Percentiles rank a stretch among this genome's conserved stretches.
These are phyloP conservation scores for Physcomitrellopsis africana DNA, from an alignment of 225 moss, liverwort and hornwort genomes.

Conservation along the genomic window DNA sequence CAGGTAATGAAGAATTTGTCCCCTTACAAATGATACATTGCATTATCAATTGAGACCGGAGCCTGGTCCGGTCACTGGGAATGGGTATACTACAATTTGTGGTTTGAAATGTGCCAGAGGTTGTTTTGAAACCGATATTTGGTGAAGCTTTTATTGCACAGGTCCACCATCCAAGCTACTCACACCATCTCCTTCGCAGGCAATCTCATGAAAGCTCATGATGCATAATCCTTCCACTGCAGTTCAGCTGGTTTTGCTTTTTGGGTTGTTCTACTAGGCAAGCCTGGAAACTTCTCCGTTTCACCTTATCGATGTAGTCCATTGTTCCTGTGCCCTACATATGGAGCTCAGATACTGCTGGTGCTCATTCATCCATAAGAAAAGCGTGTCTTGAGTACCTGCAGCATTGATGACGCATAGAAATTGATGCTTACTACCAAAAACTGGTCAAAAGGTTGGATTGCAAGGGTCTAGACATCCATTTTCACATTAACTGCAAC, in stretches of 20 bases:
- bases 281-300: background rate
- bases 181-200: background rate
- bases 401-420: conserved; percentile 16
- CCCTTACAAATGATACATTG: conserved; percentile 31
- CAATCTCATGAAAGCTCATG: conserved; percentile 19
- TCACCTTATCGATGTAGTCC: conserved; percentile 15
- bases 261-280: background rate
- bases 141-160: conserved; percentile 23
- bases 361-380: background rate
- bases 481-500: background rate
- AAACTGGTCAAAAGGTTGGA: conserved; percentile 33
- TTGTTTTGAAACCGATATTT: conserved; percentile 12
- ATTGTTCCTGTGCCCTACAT: conserved; percentile 15
- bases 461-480: background rate
- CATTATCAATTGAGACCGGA: conserved; percentile 20
- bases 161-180: background rate
- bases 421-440: background rate
- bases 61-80: background rate
- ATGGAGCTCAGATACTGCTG: background rate
- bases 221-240: conserved; percentile 9
- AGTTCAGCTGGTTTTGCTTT: background rate
- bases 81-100: background rate
- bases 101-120: background rate
- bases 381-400: background rate
- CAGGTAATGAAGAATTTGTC: conserved; percentile 26